A percentile compares a stretch with the other conserved stretches of the same genome.
phyloP scores from a whole-genome alignment of 2,329 filamentous ascomycete genomes.

The Epichloe coenophiala region DNA sequence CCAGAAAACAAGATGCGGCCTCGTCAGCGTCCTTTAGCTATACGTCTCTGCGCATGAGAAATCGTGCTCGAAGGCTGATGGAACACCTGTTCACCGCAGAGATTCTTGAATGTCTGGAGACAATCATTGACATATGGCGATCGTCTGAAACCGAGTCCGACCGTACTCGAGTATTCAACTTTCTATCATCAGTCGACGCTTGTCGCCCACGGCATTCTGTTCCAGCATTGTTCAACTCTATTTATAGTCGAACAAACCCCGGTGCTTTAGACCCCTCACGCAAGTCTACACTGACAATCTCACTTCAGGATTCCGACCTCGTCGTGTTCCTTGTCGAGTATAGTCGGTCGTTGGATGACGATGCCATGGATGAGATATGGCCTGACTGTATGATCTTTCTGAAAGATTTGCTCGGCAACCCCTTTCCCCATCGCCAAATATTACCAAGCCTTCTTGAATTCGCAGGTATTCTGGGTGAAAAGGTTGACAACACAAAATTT shows the following conservation, averaged over 20 bases:
- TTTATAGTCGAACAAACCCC: slow-evolving; percentile 89
- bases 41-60: slow-evolving; percentile 81
- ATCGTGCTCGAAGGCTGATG: slow-evolving; percentile 71
- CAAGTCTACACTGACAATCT: slow-evolving; percentile 79
- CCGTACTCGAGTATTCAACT: slow-evolving; percentile 59
- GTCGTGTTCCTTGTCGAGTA: slow-evolving; percentile 87
- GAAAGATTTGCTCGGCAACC: slow-evolving; percentile 80
- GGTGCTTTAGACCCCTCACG: slow-evolving; percentile 61
- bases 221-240: slow-evolving; percentile 86
- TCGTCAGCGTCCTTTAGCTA: slow-evolving; percentile 78
- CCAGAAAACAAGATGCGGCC: slow-evolving; percentile 44
- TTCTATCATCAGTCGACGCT: slow-evolving; percentile 82
- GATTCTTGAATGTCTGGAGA: slow-evolving; percentile 85
- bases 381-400: slow-evolving; percentile 84
- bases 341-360: slow-evolving; percentile 78
- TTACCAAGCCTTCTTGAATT: slow-evolving; percentile 79
- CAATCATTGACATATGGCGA: slow-evolving; percentile 75
- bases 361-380: slow-evolving; percentile 98
- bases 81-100: slow-evolving; percentile 91
- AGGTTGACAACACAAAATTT: slow-evolving; percentile 96
- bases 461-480: slow-evolving; percentile 77
- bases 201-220: slow-evolving; percentile 84
- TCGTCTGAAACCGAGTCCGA: slow-evolving; percentile 30
- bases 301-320: slow-evolving; percentile 69
- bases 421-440: slow-evolving; percentile 86